Conservation (phyloP, 768 basidiomycete species). For the Tubosaeta sp. region DNA sequence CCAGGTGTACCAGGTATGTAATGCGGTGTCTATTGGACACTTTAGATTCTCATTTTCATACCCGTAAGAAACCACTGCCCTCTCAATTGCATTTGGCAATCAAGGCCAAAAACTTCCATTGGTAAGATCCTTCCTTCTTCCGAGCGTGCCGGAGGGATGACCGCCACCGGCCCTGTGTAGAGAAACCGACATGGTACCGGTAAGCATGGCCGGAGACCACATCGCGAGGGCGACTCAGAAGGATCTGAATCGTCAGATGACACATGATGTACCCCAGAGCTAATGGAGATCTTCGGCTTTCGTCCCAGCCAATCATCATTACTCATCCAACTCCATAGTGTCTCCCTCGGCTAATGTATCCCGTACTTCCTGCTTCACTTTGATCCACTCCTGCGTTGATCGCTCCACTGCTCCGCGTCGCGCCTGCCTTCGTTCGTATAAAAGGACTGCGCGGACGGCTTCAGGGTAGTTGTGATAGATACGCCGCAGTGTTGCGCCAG, state of each 20-base stretch:
- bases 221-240: slow-evolving; percentile 55
- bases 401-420: slow-evolving; percentile 17
- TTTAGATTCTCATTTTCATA: slow-evolving; percentile 18
- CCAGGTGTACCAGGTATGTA: slow-evolving; percentile 84
- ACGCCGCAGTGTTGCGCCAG: slow-evolving; percentile 38
- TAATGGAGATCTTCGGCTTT: slow-evolving; percentile 12
- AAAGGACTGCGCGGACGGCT: slow-evolving; percentile 31
- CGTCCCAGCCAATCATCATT: slow-evolving; percentile 16
- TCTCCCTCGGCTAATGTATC: slow-evolving; percentile 26
- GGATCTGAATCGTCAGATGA: slow-evolving; percentile 70
- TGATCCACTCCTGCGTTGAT: slow-evolving; percentile 18
- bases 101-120: slow-evolving; percentile 87
- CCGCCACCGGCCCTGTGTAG: slow-evolving; percentile 36
- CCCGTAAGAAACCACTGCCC: slow-evolving; percentile 72
- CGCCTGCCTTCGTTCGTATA: slow-evolving; percentile 32
- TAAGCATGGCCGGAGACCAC: slow-evolving; percentile 54
- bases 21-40: slow-evolving; percentile 10
- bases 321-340: slow-evolving; percentile 16
- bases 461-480: slow-evolving; percentile 52
- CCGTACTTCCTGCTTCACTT: slow-evolving; percentile 12
- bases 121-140: slow-evolving; percentile 44
- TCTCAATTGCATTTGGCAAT: slow-evolving; percentile 84
- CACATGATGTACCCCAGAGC: slow-evolving; percentile 21
- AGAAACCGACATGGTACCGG: slow-evolving; percentile 77
- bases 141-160: slow-evolving; percentile 19